Percentiles rank a stretch among this genome's conserved stretches.
Evolutionary conservation across 495 filamentous ascomycete genomes (phyloP).

Genomic region (Pyrenula massariospora): DNA sequence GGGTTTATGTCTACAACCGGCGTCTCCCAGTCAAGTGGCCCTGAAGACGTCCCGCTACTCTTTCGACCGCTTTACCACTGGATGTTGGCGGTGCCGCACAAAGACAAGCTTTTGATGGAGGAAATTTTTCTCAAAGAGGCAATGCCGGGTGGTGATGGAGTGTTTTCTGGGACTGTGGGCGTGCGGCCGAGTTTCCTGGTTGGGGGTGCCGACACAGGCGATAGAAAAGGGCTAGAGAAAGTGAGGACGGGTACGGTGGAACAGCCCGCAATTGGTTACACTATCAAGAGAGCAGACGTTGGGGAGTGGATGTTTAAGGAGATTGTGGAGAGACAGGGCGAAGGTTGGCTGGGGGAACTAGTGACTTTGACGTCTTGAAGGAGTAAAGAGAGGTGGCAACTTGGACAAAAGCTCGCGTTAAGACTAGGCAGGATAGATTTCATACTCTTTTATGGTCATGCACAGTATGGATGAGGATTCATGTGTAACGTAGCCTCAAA

Average conservation of each 20-base stretch:
- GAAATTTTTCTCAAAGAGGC: slow-evolving; percentile 20
- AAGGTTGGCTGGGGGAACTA: slow-evolving; percentile 23
- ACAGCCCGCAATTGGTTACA: slow-evolving; percentile 26
- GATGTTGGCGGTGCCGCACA: slow-evolving; percentile 36
- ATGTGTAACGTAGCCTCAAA: neutral
- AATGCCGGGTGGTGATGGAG: slow-evolving; percentile 4
- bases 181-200: slow-evolving; percentile 22
- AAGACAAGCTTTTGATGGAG: slow-evolving; percentile 53
- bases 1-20: slow-evolving; percentile 43
- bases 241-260: slow-evolving; percentile 23
- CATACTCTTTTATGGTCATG: neutral
- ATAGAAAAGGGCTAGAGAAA: slow-evolving; percentile 5
- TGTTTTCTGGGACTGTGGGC: slow-evolving; percentile 18
- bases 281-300: slow-evolving; percentile 22
- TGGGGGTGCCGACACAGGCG: slow-evolving; percentile 14
- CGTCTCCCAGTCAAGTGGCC: slow-evolving; percentile 21
- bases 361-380: slow-evolving; percentile 23
- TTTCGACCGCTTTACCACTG: slow-evolving; percentile 39
- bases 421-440: too few relatives aligned
- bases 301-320: slow-evolving; percentile 31
- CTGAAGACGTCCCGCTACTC: slow-evolving; percentile 38
- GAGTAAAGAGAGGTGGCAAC: neutral
- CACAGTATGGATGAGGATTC: neutral
- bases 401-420: too few relatives aligned
- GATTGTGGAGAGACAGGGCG: slow-evolving; percentile 18